Percentiles rank a stretch among this genome's conserved stretches.
Evolutionary conservation across 2,329 filamentous ascomycete species (phyloP).

Genomic region (Zymoseptoria tritici): DNA sequence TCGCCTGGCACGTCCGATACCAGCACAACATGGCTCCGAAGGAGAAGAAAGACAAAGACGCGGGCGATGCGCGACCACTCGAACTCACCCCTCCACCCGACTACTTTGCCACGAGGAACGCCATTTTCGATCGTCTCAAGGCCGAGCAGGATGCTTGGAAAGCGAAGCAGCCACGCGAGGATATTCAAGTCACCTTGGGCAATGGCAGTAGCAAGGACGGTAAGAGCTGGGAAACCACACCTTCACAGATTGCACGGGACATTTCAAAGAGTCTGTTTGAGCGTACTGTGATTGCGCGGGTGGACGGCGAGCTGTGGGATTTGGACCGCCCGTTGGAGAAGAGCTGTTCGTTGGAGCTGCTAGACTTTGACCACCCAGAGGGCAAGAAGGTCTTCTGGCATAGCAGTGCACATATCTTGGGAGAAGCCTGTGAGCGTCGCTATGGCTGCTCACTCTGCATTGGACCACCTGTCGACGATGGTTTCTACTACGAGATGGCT

Average conservation of each 20-base stretch:
- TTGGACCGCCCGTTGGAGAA: conserved; percentile 82
- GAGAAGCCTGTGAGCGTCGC: conserved; percentile 82
- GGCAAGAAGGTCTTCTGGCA: conserved; percentile 98
- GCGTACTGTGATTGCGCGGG: conserved; percentile 76
- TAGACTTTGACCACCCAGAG: conserved; percentile 68
- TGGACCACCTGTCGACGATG: conserved; percentile 82
- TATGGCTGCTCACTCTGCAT: conserved; percentile 91
- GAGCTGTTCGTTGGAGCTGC: conserved; percentile 74
- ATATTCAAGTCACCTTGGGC: conserved; percentile 65
- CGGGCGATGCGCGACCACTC: conserved; percentile 36
- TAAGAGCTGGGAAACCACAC: conserved; percentile 87
- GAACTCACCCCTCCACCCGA: conserved; percentile 53
- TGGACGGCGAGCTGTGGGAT: conserved; percentile 88
- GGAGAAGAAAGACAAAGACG: conserved; percentile 33
- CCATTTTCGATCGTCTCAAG: conserved; percentile 83
- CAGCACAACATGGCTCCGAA: conserved; percentile 31
- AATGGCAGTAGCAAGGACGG: conserved; percentile 65
- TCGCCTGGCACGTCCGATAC: neutral
- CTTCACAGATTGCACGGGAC: conserved; percentile 65
- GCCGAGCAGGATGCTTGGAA: conserved; percentile 73
- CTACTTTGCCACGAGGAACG: conserved; percentile 75
- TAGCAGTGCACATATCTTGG: conserved; percentile 90
- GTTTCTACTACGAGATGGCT: conserved; percentile 98
- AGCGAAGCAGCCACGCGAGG: conserved; percentile 60
- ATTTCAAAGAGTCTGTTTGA: conserved; percentile 82